Base-by-base conservation (phyloP, 2,329 filamentous ascomycete genomes). In the Aspergillus hiratsukae region DNA sequence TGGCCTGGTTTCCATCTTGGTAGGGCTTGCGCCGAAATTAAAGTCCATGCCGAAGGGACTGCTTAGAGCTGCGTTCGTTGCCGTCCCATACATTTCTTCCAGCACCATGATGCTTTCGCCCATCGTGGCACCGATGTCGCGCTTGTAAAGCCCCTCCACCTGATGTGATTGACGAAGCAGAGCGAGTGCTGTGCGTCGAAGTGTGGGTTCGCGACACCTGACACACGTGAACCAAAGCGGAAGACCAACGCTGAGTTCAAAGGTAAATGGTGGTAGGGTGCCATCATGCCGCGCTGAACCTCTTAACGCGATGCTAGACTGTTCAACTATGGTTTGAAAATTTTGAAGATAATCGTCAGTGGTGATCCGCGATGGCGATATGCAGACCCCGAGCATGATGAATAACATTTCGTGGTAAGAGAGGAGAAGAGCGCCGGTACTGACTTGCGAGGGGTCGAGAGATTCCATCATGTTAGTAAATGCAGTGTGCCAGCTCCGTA, bases 171-270 rank as follows among this genome's bases (percentile, higher is more conserved):
- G 58, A 1, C 57, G 59, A 0, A 73, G 57, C 17, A 73, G 55
- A 14, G 58, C 56, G 1, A 74, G 37, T 23, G 72, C 70, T 1
- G 55, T 48, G 2, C 71, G 69, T 40, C 72, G 67, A 11, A 65
- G 59, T 3, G 14, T 48, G 1, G 69, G 70, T n/a, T 73, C 65
- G 8, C 71, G 68, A 48, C 71, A 74, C 49, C 66, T 62, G 1
- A 72, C 57, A 27, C 63, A 64, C 1, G 67, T 69, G 27, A 72
- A 68, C 61, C 64, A 74, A 2, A 73, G 61, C 2, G 69, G 69
- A 9, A 67, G 45, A 1, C 61, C 67, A 17, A 72, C 53, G 14
- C 62, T 62, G 6, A 71, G 52, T 25, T 72, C 70, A 52, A 72
- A 71, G 4, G 68, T 72, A 28, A 69, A 72, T 6, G 65, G 67